Percentiles rank a stretch among this genome's conserved stretches.
phyloP scores from a whole-genome alignment of 805 yeast species.

The Cyberlindnera suaveolens region DNA sequence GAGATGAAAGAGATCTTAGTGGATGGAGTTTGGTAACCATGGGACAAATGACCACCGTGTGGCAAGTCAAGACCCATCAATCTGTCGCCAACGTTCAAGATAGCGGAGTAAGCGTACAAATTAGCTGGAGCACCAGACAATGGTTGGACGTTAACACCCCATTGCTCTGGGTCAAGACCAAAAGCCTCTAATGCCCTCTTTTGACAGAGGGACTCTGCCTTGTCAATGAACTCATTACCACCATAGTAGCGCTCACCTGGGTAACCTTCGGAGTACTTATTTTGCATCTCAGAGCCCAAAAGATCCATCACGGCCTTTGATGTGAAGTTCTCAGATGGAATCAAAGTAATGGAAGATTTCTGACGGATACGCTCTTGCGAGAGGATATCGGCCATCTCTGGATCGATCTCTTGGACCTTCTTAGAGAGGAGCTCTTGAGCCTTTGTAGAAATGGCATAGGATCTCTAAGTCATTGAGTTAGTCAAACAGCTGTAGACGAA shows the following conservation, averaged over 20 bases:
- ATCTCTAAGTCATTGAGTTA: conserved; percentile 7
- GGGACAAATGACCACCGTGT: conserved; percentile 97
- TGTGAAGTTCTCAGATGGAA: conserved; percentile 95
- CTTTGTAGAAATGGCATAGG: conserved; percentile 16
- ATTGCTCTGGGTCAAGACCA: conserved; percentile 62
- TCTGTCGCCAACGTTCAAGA: conserved; percentile 85
- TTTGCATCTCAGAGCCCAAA: conserved; percentile 93
- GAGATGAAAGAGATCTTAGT: conserved; percentile 89
- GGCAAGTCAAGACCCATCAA: conserved; percentile 97
- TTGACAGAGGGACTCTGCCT: conserved; percentile 86
- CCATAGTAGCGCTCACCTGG: conserved; percentile 98
- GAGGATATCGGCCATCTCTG: conserved; percentile 78
- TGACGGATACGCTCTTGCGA: conserved; percentile 78
- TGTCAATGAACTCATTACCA: conserved; percentile 92
- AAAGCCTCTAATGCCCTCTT: conserved; percentile 86
- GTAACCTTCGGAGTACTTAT: conserved; percentile 97
- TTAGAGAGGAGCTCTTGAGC: conserved; percentile 16
- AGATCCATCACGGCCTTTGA: conserved; percentile 92
- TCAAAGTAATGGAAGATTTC: conserved; percentile 83
- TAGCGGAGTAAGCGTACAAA: conserved; percentile 84
- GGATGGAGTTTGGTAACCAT: conserved; percentile 89
- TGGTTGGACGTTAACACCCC: conserved; percentile 98
- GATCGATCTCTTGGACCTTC: conserved; percentile 53
- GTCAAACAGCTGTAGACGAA: no score
- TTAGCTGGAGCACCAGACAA: conserved; percentile 97